A percentile compares a stretch with the other conserved stretches of the same genome.
Conservation (phyloP, 2,329 filamentous ascomycete genomes). For the Epichloe glyceriae region DNA sequence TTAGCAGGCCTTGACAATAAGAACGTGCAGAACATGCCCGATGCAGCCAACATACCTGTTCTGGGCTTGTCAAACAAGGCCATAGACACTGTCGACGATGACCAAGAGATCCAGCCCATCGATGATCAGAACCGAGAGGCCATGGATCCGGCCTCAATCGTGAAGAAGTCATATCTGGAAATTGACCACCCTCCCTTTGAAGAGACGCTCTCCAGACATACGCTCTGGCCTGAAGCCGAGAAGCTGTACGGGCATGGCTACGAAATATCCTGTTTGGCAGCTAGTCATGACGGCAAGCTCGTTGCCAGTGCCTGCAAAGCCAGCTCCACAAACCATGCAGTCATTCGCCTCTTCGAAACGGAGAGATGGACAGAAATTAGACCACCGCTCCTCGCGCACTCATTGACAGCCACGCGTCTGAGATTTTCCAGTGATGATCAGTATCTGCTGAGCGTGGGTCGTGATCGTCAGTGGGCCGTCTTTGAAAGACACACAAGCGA, state of each 20-base stretch:
- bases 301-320: slow-evolving; percentile 90
- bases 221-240: slow-evolving; percentile 89
- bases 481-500: slow-evolving; percentile 43
- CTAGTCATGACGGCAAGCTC: slow-evolving; percentile 58
- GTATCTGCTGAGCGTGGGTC: slow-evolving; percentile 73
- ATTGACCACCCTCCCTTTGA: slow-evolving; percentile 70
- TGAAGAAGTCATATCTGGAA: slow-evolving; percentile 49
- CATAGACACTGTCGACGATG: slow-evolving; percentile 45
- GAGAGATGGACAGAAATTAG: slow-evolving; percentile 75
- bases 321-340: slow-evolving; percentile 84
- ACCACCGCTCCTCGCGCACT: slow-evolving; percentile 72
- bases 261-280: slow-evolving; percentile 80
- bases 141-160: slow-evolving; percentile 39
- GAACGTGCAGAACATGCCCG: slow-evolving; percentile 46
- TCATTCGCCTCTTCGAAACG: slow-evolving; percentile 84
- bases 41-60: slow-evolving; percentile 88
- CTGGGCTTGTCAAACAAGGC: slow-evolving; percentile 95
- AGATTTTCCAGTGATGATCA: slow-evolving; percentile 65
- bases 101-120: slow-evolving; percentile 29
- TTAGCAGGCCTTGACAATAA: slow-evolving; percentile 47
- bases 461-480: slow-evolving; percentile 83
- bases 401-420: slow-evolving; percentile 72
- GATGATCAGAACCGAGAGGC: slow-evolving; percentile 39
- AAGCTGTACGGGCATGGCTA: slow-evolving; percentile 98
- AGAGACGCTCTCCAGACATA: slow-evolving; percentile 77